Conservation (phyloP, 768 basidiomycete species). For the Russula earlei region DNA sequence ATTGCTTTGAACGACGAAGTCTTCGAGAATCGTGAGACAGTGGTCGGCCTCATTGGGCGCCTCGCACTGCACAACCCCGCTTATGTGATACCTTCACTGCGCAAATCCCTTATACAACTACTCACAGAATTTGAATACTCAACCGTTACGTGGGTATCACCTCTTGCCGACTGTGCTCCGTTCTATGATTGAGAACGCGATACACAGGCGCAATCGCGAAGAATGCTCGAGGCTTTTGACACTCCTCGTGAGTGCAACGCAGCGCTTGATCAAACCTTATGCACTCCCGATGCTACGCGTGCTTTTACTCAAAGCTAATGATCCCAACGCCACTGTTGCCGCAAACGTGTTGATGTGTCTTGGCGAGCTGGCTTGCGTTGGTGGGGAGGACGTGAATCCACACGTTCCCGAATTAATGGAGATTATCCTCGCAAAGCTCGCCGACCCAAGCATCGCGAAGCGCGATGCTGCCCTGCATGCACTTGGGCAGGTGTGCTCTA, state of each 20-base stretch:
- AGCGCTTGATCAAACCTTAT: conserved; percentile 92
- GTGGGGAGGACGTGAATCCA: conserved; percentile 81
- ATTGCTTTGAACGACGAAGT: conserved; percentile 96
- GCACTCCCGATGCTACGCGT: conserved; percentile 91
- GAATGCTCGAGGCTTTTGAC: conserved; percentile 89
- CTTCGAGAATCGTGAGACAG: conserved; percentile 87
- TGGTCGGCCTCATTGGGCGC: conserved; percentile 84
- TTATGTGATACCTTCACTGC: conserved; percentile 94
- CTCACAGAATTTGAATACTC: conserved; percentile 96
- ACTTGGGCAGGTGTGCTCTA: conserved; percentile 90
- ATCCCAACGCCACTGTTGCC: conserved; percentile 77
- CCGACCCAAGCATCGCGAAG: conserved; percentile 83
- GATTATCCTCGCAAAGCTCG: conserved; percentile 78
- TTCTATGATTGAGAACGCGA: conserved; percentile 8
- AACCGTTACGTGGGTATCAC: conserved; percentile 60
- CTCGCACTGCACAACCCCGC: conserved; percentile 94
- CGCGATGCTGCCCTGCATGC: conserved; percentile 92
- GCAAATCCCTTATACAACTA: conserved; percentile 92
- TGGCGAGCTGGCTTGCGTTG: conserved; percentile 87
- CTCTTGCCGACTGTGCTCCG: not conserved
- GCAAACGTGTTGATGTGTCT: conserved; percentile 90
- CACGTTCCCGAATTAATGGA: conserved; percentile 84
- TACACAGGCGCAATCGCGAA: conserved; percentile 69
- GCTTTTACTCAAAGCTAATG: conserved; percentile 81
- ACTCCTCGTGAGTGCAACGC: conserved; percentile 81